phyloP scores from a whole-genome alignment of 495 filamentous ascomycete species.

The Penicillium arizonense region DNA sequence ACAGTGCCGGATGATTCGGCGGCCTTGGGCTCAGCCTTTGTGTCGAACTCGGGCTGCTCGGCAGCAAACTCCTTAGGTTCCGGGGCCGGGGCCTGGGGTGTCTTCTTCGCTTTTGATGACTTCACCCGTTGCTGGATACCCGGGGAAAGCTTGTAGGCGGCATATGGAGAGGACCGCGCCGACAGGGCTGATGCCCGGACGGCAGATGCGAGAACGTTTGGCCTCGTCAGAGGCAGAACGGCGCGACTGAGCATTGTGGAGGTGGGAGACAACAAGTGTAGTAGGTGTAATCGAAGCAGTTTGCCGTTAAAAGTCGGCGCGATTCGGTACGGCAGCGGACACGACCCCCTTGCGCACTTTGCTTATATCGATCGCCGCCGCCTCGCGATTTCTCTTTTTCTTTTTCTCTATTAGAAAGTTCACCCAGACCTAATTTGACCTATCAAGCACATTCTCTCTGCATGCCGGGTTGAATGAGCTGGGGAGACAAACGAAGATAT shows the following conservation, averaged over 20 bases:
- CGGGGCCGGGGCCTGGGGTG: constrained; percentile 18
- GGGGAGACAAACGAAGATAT: constrained; percentile 58
- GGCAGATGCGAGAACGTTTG: constrained; percentile 38
- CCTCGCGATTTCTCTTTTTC: constrained; percentile 15
- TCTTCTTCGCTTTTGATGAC: constrained; percentile 10
- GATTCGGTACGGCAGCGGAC: constrained; percentile 21
- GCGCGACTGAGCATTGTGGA: constrained; percentile 45
- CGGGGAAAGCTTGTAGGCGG: constrained; percentile 45
- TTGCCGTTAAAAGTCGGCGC: constrained; percentile 36
- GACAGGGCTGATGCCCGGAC: constrained; percentile 35
- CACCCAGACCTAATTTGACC: constrained; percentile 68
- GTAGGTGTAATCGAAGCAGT: constrained; percentile 9
- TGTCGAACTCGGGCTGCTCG: constrained; percentile 46
- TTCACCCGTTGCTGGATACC: constrained; percentile 31
- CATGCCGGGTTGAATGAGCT: constrained; percentile 65
- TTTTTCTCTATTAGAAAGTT: constrained; percentile 57
- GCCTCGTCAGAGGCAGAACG: constrained; percentile 45
- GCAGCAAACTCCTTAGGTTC: constrained; percentile 29
- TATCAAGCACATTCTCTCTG: constrained; percentile 42
- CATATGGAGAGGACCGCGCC: constrained; percentile 37
- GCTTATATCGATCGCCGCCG: constrained; percentile 19
- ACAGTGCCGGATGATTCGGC: constrained; percentile 29
- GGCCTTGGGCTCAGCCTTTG: constrained; percentile 36
- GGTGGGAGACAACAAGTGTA: constrained; percentile 22
- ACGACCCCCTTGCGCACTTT: constrained; percentile 25